phyloP scores from a whole-genome alignment of 2,329 filamentous ascomycete genomes.

The Graphiopsis chlorocephala region DNA sequence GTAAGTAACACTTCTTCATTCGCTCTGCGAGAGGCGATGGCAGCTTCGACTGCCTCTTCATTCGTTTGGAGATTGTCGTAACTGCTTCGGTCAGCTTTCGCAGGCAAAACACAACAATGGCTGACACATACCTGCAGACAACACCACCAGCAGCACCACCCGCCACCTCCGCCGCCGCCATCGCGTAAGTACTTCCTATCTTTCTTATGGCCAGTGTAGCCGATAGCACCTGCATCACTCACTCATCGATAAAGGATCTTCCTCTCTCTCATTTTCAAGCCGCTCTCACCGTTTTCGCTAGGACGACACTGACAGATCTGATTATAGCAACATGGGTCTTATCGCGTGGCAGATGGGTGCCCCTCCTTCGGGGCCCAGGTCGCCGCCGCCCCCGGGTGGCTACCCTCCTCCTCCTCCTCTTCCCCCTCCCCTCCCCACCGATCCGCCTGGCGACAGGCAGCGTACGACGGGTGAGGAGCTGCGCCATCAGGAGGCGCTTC shows the following conservation, averaged over 20 bases:
- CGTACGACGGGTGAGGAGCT: background rate
- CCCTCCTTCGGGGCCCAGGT: background rate
- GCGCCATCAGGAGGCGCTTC: background rate
- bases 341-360: background rate
- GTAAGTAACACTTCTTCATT: background rate
- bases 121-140: background rate
- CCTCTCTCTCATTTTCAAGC: background rate
- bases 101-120: background rate
- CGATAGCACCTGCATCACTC: background rate
- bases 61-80: background rate
- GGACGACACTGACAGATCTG: background rate
- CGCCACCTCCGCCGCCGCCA: background rate
- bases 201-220: background rate
- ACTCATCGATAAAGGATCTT: background rate
- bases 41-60: background rate
- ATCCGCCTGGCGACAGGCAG: background rate
- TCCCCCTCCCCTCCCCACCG: background rate
- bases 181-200: background rate
- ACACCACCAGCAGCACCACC: background rate
- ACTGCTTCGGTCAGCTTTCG: background rate
- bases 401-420: background rate
- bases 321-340: background rate
- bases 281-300: background rate
- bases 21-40: background rate
- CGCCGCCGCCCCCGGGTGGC: background rate